These are phyloP conservation scores for Hypoxylon sp. DNA, from an alignment of 2,329 filamentous ascomycete species.

Conservation along the genomic window DNA sequence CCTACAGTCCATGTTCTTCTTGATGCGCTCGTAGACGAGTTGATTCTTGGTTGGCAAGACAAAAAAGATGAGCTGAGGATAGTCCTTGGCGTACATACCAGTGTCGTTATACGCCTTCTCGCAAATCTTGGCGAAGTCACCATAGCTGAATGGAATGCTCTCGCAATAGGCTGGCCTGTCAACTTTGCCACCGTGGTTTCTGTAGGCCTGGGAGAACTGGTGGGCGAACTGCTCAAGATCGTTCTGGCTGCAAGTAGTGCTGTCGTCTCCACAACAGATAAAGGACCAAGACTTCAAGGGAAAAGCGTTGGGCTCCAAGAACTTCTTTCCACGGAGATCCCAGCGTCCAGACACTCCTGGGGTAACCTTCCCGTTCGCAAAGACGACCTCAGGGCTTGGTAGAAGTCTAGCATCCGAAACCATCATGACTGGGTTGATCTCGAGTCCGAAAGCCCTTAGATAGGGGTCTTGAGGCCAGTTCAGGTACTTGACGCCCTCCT, in stretches of 20 bases:
- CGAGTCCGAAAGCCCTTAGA: slow-evolving; percentile 80
- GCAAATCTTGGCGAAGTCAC: slow-evolving; percentile 68
- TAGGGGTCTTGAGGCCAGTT: slow-evolving; percentile 79
- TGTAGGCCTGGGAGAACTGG: slow-evolving; percentile 63
- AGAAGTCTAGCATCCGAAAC: slow-evolving; percentile 80
- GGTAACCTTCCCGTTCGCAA: slow-evolving; percentile 69
- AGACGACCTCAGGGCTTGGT: slow-evolving; percentile 78
- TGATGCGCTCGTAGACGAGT: slow-evolving; percentile 84
- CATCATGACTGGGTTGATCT: slow-evolving; percentile 75
- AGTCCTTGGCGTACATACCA: slow-evolving; percentile 66
- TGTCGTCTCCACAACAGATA: slow-evolving; percentile 71
- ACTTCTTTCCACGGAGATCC: slow-evolving; percentile 88
- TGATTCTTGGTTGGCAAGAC: slow-evolving; percentile 80
- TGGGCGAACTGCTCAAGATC: slow-evolving; percentile 72
- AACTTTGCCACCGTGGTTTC: slow-evolving; percentile 66
- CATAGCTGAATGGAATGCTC: slow-evolving; percentile 55
- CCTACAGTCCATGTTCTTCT: slow-evolving; percentile 89
- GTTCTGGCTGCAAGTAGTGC: slow-evolving; percentile 60
- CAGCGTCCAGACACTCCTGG: slow-evolving; percentile 82
- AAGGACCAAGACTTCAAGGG: slow-evolving; percentile 83
- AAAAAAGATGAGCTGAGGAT: slow-evolving; percentile 85
- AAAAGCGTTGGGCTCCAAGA: slow-evolving; percentile 74
- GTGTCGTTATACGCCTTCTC: slow-evolving; percentile 69
- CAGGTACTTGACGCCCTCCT: slow-evolving; percentile 75
- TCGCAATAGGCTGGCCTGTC: slow-evolving; percentile 56